A percentile compares a stretch with the other conserved stretches of the same genome.
These are phyloP conservation scores for Fusarium newnesense DNA, from an alignment of 2,329 filamentous ascomycete genomes.

Conservation along the genomic window DNA sequence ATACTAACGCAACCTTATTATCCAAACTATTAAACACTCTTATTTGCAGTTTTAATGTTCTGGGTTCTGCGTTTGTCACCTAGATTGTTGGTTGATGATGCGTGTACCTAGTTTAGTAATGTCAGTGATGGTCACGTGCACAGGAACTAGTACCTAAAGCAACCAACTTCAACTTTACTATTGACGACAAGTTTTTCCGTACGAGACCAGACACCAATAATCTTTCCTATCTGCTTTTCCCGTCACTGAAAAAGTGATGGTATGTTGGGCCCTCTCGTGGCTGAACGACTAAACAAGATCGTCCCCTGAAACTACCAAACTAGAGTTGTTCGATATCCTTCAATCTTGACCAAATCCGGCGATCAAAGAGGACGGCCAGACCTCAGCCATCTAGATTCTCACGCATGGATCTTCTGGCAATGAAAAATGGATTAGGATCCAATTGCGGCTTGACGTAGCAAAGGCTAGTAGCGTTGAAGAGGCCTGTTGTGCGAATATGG, in stretches of 20 bases:
- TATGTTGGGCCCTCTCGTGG: background rate
- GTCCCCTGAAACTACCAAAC: constrained; percentile 9
- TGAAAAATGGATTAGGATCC: background rate
- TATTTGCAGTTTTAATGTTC: background rate
- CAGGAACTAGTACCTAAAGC: background rate
- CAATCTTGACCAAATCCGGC: constrained; percentile 37
- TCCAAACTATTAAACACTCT: background rate
- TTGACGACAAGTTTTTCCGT: background rate
- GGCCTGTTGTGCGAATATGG: background rate
- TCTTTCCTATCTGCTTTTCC: background rate
- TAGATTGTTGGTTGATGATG: background rate
- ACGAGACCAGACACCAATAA: background rate
- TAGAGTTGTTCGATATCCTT: background rate
- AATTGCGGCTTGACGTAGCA: background rate
- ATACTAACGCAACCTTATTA: background rate
- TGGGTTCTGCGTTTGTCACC: background rate
- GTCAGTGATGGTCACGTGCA: constrained; percentile 14
- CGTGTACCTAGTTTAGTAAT: background rate
- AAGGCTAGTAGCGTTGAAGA: background rate
- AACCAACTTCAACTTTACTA: constrained; percentile 3
- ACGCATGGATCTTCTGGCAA: background rate
- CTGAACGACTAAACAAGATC: constrained; percentile 2
- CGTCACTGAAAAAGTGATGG: background rate
- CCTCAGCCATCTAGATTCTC: constrained; percentile 18
- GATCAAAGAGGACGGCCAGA: constrained; percentile 13